Evolutionary conservation across 257 asterid genomes (phyloP), one percentile per base, ranked within the genome.

Genomic region (Solanum paucissectum): DNA sequence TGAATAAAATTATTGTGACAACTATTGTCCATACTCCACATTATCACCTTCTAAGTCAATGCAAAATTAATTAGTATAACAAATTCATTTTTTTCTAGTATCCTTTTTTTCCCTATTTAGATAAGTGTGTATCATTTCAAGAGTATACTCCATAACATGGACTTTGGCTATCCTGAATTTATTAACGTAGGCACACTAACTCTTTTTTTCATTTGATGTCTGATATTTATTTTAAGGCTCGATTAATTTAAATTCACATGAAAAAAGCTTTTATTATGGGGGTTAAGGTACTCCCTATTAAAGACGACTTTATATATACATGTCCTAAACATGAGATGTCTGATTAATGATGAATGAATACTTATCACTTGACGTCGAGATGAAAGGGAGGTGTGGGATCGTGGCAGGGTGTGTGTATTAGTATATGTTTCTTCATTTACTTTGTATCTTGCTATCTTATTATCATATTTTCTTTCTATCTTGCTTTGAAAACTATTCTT

Each of bases 11-110:
- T 81, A 11, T 81, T 46, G 58, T 76, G 85, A 64, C 85, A 81
- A 29, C 85, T 81, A 81, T 46, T 46, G 42, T 46, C 42, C 42
- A 29, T 29, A 29, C 32, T 29, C 32, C 2, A 18, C 85, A 58
- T 18, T 18, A 46, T 81, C 85, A 81, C 38, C 85, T 52, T 81
- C 18, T 20, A 64, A 81, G 85, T 46, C 85, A 81, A 81, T 81
- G 85, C 69, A 81, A 44, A 36, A 79, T 62, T 62, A 62, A 34
- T 79, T 40, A 38, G 10, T 40, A n/a, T 13, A n/a, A 13, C 34
- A 38, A 76, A n/a, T 12, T 76, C 21, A 75, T 75, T 42, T 77
- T 12, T 6, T 40, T 4, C 11, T 5, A 23, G 23, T 38, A 2
- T 40, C 21, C 36, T 38, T 37, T 12, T 12, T 12, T n/a, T 40